phyloP scores from a whole-genome alignment of 495 filamentous ascomycete genomes.

The Hypomontagnella monticulosa region DNA sequence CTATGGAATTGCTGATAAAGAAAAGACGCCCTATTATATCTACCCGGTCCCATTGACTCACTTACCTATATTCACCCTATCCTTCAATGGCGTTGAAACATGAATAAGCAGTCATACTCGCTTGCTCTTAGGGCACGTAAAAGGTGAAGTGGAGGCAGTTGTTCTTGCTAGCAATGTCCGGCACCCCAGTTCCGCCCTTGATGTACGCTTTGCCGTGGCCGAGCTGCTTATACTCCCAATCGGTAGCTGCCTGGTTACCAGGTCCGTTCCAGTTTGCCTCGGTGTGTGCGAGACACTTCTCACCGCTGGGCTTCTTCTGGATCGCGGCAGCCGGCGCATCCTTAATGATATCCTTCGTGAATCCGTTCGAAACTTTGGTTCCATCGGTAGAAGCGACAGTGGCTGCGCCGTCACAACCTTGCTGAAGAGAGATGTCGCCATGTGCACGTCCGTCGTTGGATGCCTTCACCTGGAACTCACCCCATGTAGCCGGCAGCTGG shows the following conservation, averaged over 20 bases:
- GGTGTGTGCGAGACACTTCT: slow-evolving; percentile 49
- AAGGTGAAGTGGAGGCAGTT: slow-evolving; percentile 53
- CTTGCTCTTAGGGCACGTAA: slow-evolving; percentile 34
- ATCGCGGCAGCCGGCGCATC: slow-evolving; percentile 48
- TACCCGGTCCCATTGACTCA: too few species aligned
- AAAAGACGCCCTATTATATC: too few species aligned
- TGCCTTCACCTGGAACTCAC: slow-evolving; percentile 55
- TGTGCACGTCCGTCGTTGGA: slow-evolving; percentile 52
- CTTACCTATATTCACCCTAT: too few species aligned
- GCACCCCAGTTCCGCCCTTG: slow-evolving; percentile 49
- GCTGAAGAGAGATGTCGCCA: slow-evolving; percentile 54
- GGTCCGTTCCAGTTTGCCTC: slow-evolving; percentile 55
- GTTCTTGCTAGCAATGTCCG: slow-evolving; percentile 54
- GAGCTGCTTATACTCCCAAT: slow-evolving; percentile 49
- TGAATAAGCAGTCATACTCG: too few species aligned
- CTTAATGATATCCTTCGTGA: slow-evolving; percentile 48
- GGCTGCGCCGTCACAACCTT: slow-evolving; percentile 56
- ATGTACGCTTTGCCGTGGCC: slow-evolving; percentile 53
- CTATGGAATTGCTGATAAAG: too few species aligned
- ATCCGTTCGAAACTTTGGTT: slow-evolving; percentile 46
- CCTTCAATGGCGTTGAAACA: too few species aligned
- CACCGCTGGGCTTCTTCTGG: slow-evolving; percentile 47
- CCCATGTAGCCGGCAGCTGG: slow-evolving; percentile 53
- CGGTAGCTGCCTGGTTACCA: slow-evolving; percentile 52
- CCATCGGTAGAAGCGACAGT: slow-evolving; percentile 53